Evolutionary conservation across 345 rosid species (phyloP).

Genomic region (Camelina neglecta): DNA sequence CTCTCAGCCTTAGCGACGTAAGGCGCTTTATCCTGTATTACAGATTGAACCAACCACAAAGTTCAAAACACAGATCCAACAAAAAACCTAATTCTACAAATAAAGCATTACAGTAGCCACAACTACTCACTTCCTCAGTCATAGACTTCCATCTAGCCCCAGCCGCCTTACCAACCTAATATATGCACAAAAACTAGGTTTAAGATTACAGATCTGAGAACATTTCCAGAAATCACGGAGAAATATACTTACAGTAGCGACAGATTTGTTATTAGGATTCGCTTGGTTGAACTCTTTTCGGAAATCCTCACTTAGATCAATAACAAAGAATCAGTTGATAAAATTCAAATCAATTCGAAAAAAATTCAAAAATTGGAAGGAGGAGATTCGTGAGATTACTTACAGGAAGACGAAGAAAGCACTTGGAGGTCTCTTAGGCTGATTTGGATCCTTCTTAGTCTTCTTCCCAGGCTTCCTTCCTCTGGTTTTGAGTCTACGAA

Average conservation of each 20-base stretch:
- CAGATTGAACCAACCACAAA: background rate
- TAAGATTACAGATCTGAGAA: conserved; percentile 29
- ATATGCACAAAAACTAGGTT: background rate
- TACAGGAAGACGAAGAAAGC: conserved; percentile 93
- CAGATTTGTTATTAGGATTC: conserved; percentile 85
- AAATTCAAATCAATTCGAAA: background rate
- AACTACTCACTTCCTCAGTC: conserved; percentile 61
- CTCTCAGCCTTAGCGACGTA: conserved; percentile 59
- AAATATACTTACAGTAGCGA: conserved; percentile 59
- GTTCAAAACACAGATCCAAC: background rate
- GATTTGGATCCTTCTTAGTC: conserved; percentile 81
- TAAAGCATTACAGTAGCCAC: conserved; percentile 5
- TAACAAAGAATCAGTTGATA: background rate
- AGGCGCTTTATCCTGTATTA: conserved; percentile 71
- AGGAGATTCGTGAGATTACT: background rate
- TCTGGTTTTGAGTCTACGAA: conserved; percentile 55
- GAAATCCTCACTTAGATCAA: conserved; percentile 62
- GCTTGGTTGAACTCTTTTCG: conserved; percentile 65
- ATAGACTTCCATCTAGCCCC: conserved; percentile 80
- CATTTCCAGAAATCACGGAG: background rate
- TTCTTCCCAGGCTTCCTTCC: conserved; percentile 59
- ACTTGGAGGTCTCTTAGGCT: conserved; percentile 87
- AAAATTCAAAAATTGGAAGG: background rate
- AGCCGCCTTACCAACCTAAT: conserved; percentile 84
- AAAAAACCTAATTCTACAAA: background rate